Conservation (phyloP, 768 basidiomycete genomes). For the Podaxis sp. region DNA sequence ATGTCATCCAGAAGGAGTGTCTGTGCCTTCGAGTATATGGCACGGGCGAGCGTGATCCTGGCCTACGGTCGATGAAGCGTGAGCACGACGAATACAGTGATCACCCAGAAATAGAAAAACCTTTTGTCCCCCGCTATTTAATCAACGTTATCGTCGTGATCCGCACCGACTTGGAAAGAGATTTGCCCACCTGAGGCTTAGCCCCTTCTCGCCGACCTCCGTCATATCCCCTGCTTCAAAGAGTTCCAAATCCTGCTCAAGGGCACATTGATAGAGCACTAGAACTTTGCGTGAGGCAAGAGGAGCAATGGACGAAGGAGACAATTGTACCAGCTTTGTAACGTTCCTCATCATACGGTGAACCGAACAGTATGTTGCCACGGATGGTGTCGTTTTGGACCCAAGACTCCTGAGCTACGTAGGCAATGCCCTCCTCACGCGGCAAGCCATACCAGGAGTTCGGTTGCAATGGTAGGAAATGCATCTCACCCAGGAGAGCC, state of each 20-base stretch:
- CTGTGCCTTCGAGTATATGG: slow-evolving; percentile 49
- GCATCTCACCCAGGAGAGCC: slow-evolving; percentile 67
- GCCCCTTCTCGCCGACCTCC: slow-evolving; percentile 72
- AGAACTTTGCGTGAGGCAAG: neutral
- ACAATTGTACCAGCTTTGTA: slow-evolving; percentile 55
- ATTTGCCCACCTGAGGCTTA: slow-evolving; percentile 41
- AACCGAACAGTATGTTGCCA: slow-evolving; percentile 84
- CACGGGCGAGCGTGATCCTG: slow-evolving; percentile 45
- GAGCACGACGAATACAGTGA: neutral
- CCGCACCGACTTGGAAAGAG: neutral
- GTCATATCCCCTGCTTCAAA: slow-evolving; percentile 69
- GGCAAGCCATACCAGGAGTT: slow-evolving; percentile 73
- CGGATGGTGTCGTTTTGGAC: slow-evolving; percentile 78
- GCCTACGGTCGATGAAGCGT: slow-evolving; percentile 30
- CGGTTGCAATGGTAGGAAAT: slow-evolving; percentile 49
- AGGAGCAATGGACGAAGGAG: neutral
- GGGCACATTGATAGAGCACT: slow-evolving; percentile 70
- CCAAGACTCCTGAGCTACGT: slow-evolving; percentile 86
- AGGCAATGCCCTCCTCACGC: slow-evolving; percentile 66
- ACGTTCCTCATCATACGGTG: slow-evolving; percentile 70
- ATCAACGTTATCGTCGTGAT: neutral
- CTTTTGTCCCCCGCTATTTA: slow-evolving; percentile 44
- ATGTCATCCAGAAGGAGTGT: slow-evolving; percentile 76
- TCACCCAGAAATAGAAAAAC: slow-evolving; percentile 5
- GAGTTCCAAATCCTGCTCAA: slow-evolving; percentile 70